Base-by-base conservation (phyloP, 1,284 basidiomycete species). In the Cystobasidiaceae sp. region DNA sequence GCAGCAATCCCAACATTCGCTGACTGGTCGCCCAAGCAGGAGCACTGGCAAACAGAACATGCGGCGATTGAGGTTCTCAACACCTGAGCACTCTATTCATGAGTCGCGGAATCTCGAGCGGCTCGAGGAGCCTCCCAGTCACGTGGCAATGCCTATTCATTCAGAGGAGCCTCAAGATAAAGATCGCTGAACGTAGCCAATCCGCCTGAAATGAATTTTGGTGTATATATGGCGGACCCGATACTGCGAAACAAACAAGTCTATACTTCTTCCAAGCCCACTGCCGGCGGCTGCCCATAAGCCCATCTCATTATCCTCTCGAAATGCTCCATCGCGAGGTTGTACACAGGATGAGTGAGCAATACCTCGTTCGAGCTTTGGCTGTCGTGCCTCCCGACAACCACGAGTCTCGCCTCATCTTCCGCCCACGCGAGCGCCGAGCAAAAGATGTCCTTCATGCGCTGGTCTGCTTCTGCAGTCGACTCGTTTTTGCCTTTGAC, bases 301-400 rank as follows among this genome's bases (percentile, higher is more conserved):
- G 91, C 92, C 77, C 90, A 81, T 5, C 81, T 79, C 82, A 90
- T 84, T 39, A 93, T 83, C 0, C 78, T 82, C 71, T 88, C 83
- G 1, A 85, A 79, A 71, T 90, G 85, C 0, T 87, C 85, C 5
- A 86, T 82, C 0, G 89, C 87, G 45, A 93, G 76, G 71, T 92
- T 91, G 76, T 91, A 88, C n/a, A 93, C 72, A 0, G 91, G 90
- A 71, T 91, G 89, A 25, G 21, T 54, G 13, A 41, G 48, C 44
- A 13, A 44, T 81, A 87, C 71, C 75, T 91, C 90, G 68, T 92
- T 80, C 21, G 86, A 80, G 74, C 89, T 91, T 11, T 74, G 79
- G 13, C 54, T 56, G 27, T 56, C 54, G 15, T 79, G 74, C 0
- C 85, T 85, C 6, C 90, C 89, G 4, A 90, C 78, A 46, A 88